Evolutionary conservation across 257 asterid genomes (phyloP).

Genomic region (Solanum paucissectum): DNA sequence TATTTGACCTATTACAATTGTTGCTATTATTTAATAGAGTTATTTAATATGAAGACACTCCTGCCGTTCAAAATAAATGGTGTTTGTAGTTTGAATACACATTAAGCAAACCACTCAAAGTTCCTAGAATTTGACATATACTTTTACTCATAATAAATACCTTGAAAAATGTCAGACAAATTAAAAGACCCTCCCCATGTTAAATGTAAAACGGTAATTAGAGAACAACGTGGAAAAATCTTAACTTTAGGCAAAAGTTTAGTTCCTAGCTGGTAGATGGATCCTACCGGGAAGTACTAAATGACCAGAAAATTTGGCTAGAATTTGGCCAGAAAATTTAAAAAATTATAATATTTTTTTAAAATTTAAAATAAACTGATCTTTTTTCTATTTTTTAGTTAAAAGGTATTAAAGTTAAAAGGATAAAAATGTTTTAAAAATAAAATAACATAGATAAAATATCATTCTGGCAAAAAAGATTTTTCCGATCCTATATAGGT

Average conservation of each 20-base stretch:
- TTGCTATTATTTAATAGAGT: too few species aligned
- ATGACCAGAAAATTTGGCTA: too few species aligned
- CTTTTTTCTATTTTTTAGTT: too few species aligned
- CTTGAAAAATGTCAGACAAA: too few species aligned
- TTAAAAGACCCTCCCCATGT: background rate
- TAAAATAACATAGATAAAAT: too few species aligned
- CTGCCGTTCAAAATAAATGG: fast-evolving
- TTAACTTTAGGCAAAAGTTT: background rate
- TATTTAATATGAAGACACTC: background rate
- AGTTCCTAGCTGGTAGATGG: background rate
- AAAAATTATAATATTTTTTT: too few species aligned
- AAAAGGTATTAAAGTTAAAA: too few species aligned
- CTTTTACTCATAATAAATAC: background rate
- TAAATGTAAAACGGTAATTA: background rate
- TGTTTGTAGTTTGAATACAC: background rate
- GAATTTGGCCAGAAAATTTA: too few species aligned
- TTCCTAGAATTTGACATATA: background rate
- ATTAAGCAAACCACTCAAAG: background rate
- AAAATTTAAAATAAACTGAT: too few species aligned
- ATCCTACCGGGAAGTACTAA: too few species aligned
- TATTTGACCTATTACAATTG: background rate
- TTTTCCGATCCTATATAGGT: background rate
- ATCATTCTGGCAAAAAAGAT: too few species aligned
- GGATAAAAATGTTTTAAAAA: too few species aligned
- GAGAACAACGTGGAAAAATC: background rate